Evolutionary conservation across 495 filamentous ascomycete genomes (phyloP).

Genomic region (Aspergillus asperescens): DNA sequence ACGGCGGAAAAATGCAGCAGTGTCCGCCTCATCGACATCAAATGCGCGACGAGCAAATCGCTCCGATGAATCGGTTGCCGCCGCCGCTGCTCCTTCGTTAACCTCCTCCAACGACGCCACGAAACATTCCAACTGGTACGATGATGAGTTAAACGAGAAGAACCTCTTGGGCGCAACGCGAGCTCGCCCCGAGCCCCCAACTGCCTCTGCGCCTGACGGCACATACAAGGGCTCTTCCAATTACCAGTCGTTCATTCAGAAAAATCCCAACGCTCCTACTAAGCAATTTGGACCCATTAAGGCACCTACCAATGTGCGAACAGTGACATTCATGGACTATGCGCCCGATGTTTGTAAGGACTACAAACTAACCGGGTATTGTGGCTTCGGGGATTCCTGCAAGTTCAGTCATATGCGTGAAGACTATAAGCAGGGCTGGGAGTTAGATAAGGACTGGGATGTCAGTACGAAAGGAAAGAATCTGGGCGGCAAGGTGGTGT

Average conservation of each 20-base stretch:
- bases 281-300: slow-evolving; percentile 79
- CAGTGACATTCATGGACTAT: slow-evolving; percentile 84
- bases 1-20: slow-evolving; percentile 61
- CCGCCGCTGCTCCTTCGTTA: slow-evolving; percentile 44
- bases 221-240: slow-evolving; percentile 73
- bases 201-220: slow-evolving; percentile 45
- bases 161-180: slow-evolving; percentile 62
- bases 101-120: slow-evolving; percentile 81
- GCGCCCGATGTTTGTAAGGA: slow-evolving; percentile 96
- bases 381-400: slow-evolving; percentile 13
- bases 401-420: slow-evolving; percentile 80
- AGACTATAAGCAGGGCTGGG: slow-evolving; percentile 91
- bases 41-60: slow-evolving; percentile 39
- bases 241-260: slow-evolving; percentile 69
- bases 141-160: slow-evolving; percentile 57
- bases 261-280: slow-evolving; percentile 71
- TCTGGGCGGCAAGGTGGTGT: slow-evolving; percentile 54
- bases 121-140: slow-evolving; percentile 86
- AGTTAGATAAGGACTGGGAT: slow-evolving; percentile 93
- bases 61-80: slow-evolving; percentile 51
- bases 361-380: slow-evolving; percentile 74
- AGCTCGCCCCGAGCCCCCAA: slow-evolving; percentile 20
- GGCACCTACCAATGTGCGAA: slow-evolving; percentile 84
- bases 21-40: slow-evolving; percentile 48
- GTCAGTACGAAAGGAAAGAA: slow-evolving; percentile 71